These are phyloP conservation scores for Hylodesmum podocarpum DNA, from an alignment of 306 rosid genomes.

Conservation along the genomic window DNA sequence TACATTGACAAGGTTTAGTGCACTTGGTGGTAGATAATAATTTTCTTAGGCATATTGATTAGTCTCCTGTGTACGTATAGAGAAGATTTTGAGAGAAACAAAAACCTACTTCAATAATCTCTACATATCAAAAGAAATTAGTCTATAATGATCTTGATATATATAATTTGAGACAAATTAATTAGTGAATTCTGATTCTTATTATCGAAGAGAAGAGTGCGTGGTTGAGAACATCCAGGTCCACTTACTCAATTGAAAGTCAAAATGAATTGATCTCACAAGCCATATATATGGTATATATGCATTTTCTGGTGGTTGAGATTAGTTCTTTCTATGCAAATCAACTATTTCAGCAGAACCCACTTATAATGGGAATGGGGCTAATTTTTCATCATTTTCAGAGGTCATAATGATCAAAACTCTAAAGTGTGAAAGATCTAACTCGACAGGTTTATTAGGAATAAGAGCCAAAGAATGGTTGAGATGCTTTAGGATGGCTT, in stretches of 20 bases:
- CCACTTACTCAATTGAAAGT: constrained; percentile 34
- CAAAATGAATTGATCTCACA: constrained; percentile 35
- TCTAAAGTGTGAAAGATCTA: background rate
- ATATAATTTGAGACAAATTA: background rate
- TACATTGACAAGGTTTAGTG: too few species aligned
- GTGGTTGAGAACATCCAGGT: background rate
- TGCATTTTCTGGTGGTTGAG: constrained; percentile 16
- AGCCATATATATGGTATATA: background rate
- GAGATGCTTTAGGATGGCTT: background rate
- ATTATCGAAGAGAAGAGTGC: background rate
- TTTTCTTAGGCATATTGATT: too few species aligned
- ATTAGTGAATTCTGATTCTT: background rate
- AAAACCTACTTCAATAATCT: too few species aligned
- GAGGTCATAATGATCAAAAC: constrained; percentile 9
- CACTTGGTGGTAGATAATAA: too few species aligned
- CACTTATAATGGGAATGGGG: constrained; percentile 23
- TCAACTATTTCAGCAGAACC: constrained; percentile 34
- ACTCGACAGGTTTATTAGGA: constrained; percentile 15
- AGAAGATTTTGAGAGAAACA: too few species aligned
- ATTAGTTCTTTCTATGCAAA: constrained; percentile 20
- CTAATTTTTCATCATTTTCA: constrained; percentile 32
- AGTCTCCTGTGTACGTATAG: too few species aligned
- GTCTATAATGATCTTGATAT: too few species aligned
- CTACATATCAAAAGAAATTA: too few species aligned
- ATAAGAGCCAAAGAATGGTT: constrained; percentile 1